phyloP scores from a whole-genome alignment of 345 rosid species.

The Hibiscus tridactylites region DNA sequence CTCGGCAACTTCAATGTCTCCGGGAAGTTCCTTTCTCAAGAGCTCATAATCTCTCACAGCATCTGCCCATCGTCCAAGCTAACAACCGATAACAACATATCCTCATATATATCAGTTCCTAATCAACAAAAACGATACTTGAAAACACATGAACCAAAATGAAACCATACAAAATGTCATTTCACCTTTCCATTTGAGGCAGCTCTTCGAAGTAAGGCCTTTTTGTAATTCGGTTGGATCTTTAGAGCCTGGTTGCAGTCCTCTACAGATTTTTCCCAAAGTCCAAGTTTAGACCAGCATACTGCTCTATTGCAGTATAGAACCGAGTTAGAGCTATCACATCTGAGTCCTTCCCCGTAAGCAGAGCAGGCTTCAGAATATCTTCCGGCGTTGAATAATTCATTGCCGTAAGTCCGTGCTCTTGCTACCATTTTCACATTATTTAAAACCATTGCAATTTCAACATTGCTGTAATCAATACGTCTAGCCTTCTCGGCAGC shows the following conservation, averaged over 20 bases:
- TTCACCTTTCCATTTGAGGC: constrained; percentile 81
- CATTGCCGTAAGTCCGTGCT: not conserved
- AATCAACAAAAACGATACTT: not conserved
- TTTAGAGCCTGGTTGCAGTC: constrained; percentile 77
- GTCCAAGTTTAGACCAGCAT: constrained; percentile 90
- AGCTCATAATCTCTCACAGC: constrained; percentile 77
- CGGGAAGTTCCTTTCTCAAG: constrained; percentile 71
- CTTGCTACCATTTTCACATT: not conserved
- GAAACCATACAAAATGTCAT: not conserved
- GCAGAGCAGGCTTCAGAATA: not conserved
- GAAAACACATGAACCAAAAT: not conserved
- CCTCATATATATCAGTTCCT: not conserved
- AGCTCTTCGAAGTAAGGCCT: constrained; percentile 87
- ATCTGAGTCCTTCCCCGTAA: not conserved
- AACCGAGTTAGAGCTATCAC: constrained; percentile 40
- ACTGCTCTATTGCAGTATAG: constrained; percentile 91
- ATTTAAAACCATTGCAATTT: constrained; percentile 40
- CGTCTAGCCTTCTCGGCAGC: constrained; percentile 67
- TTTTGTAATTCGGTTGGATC: constrained; percentile 65
- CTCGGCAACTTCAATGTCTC: constrained; percentile 67
- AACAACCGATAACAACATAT: constrained; percentile 2
- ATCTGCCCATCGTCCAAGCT: constrained; percentile 84
- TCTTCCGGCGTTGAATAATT: not conserved
- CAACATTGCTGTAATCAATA: constrained; percentile 50
- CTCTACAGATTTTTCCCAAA: constrained; percentile 76